Evolutionary conservation across 1,284 basidiomycete genomes (phyloP), one percentile per base, ranked within the genome.

Genomic region (Pisolithus thermaeus): DNA sequence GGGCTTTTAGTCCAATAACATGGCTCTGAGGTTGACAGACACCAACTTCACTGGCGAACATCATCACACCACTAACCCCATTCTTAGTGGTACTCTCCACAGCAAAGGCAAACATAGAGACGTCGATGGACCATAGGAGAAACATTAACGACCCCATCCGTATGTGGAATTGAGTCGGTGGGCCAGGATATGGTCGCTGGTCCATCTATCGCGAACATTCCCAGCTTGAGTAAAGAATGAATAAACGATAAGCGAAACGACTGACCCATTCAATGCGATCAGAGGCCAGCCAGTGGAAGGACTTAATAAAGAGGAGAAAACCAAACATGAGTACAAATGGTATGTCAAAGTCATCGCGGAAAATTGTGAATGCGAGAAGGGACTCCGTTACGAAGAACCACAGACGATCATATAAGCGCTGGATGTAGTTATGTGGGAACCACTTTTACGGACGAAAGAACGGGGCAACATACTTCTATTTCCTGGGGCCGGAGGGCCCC

Each of bases 331-430:
- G 73, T 36, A 87, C 87, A 66, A 98, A 98, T 1, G 86, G 83
- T n/a, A 88, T 81, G 68, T 97, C 90, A 67, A 94, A 92, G 68
- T 93, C 90, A 67, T 94, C 90, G 52, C 94, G 80, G 73, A 99
- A 99, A 61, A 98, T 97, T 28, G 96, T 96, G 65, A 98, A 89
- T 3, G 96, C 96, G 45, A 99, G 75, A 38, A 99, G 76, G 6
- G 92, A 95, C 68, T 99, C 96, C 1, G 95, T 98, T 50, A 98
- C 82, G 69, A 97, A 97, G 73, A 96, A 95, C 96, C 97, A 98
- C 41, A 92, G 79, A 55, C 92, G 80, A 66, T 99, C 96, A 69
- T 97, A 97, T 1, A 99, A 76, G 43, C 95, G 88, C 92, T 95
- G 64, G 3, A 51, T 36, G 25, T 41, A 41, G 4, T 45, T 53